A percentile compares a stretch with the other conserved stretches of the same genome.
These are phyloP conservation scores for Cyclanthera cordifolia DNA, from an alignment of 306 rosid species.

Conservation along the genomic window DNA sequence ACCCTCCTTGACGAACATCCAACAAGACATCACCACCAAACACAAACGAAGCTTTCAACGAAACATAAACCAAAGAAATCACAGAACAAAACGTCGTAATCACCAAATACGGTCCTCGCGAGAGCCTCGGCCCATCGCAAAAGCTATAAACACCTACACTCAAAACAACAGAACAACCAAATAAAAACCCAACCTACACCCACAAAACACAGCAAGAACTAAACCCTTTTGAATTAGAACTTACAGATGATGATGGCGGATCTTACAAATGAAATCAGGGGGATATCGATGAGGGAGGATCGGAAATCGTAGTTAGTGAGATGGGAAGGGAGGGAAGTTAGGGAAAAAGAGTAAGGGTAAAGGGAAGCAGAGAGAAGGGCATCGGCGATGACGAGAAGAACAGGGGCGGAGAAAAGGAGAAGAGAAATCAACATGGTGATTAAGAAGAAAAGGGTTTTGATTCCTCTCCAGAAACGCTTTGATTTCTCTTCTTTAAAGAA, in stretches of 20 bases:
- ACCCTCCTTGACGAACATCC: constrained; percentile 29
- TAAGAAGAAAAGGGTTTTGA: constrained; percentile 72
- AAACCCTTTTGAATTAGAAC: constrained; percentile 21
- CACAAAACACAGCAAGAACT: too few species aligned
- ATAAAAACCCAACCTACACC: not conserved
- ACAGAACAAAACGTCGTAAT: constrained; percentile 61
- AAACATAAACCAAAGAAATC: constrained; percentile 60
- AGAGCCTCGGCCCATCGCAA: constrained; percentile 79
- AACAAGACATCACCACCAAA: constrained; percentile 22
- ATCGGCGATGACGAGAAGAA: constrained; percentile 64
- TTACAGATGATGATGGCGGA: constrained; percentile 80
- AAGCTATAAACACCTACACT: constrained; percentile 69
- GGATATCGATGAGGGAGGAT: constrained; percentile 75
- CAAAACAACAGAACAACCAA: not conserved
- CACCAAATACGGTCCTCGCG: constrained; percentile 76
- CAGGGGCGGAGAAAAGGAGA: constrained; percentile 68
- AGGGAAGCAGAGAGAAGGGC: constrained; percentile 53
- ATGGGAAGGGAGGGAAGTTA: constrained; percentile 44
- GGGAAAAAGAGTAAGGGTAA: constrained; percentile 33
- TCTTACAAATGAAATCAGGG: constrained; percentile 59
- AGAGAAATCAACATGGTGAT: constrained; percentile 72
- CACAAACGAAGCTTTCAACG: constrained; percentile 60
- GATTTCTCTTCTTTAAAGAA: constrained; percentile 68
- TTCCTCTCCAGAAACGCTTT: constrained; percentile 41
- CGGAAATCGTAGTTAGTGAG: constrained; percentile 68